phyloP scores from a whole-genome alignment of 176 grass and related monocot genomes.

The Cenchrus purpureus region DNA sequence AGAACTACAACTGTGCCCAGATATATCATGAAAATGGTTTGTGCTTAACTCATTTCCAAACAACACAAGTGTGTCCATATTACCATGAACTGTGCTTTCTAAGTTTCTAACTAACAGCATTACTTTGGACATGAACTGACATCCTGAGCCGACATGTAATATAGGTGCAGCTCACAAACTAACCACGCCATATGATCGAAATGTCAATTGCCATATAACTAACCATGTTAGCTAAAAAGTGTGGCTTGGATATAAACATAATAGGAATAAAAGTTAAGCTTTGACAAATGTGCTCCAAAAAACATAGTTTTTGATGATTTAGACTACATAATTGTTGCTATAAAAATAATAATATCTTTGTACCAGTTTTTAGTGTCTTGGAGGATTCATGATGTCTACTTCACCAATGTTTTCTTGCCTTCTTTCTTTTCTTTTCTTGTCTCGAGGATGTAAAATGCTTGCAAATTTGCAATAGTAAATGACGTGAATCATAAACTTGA shows the following conservation, averaged over 20 bases:
- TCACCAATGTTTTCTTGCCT: slow-evolving; percentile 6
- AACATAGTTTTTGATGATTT: not conserved
- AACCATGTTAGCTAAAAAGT: not conserved
- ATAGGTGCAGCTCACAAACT: not conserved
- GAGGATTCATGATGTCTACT: not conserved
- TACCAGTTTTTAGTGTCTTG: not conserved
- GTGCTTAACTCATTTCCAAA: not conserved
- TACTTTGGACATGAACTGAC: not conserved
- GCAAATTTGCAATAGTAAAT: slow-evolving; percentile 13
- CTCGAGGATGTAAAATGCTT: not conserved
- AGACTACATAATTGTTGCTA: not conserved
- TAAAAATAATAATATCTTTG: not conserved
- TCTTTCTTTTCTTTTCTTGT: too few relatives aligned
- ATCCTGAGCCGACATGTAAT: not conserved
- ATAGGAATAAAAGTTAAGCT: not conserved
- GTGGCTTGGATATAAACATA: not conserved
- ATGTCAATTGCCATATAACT: not conserved
- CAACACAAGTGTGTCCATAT: not conserved
- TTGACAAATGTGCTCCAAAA: slow-evolving; percentile 6
- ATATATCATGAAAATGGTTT: not conserved
- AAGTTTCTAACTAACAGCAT: slow-evolving; percentile 2
- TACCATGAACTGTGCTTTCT: not conserved
- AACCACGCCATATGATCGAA: not conserved
- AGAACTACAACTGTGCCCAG: not conserved
- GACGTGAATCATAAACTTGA: not conserved